These are phyloP conservation scores for Erysimum pusillum DNA, from an alignment of 441 rosid genomes.

Conservation along the genomic window DNA sequence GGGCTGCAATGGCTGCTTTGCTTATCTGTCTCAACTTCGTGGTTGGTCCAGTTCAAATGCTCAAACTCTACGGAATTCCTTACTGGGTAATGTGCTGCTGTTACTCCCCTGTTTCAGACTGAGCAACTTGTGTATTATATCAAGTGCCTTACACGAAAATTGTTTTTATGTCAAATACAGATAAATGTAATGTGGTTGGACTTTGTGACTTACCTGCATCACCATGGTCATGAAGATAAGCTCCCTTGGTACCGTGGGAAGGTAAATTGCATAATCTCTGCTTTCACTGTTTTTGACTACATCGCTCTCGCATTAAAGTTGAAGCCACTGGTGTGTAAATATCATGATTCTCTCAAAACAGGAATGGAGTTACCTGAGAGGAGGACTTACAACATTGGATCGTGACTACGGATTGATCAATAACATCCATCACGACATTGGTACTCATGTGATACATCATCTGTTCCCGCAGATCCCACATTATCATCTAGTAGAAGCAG, in stretches of 20 bases:
- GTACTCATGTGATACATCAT: constrained; percentile 79
- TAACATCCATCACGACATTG: constrained; percentile 77
- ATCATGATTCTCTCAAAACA: constrained; percentile 40
- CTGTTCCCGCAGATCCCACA: constrained; percentile 83
- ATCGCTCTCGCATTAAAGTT: constrained; percentile 11
- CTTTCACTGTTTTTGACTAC: constrained; percentile 9
- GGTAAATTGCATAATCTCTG: constrained; percentile 46
- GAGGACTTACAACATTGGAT: constrained; percentile 77
- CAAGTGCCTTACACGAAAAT: neutral
- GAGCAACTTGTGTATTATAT: constrained; percentile 26
- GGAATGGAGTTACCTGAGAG: constrained; percentile 82
- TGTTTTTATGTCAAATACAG: constrained; percentile 43
- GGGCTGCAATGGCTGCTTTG: constrained; percentile 69
- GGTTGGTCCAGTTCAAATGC: constrained; percentile 66
- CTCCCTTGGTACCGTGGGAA: constrained; percentile 81
- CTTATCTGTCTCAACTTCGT: constrained; percentile 55
- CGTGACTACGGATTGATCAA: constrained; percentile 76
- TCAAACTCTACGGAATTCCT: constrained; percentile 68
- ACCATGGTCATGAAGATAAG: constrained; percentile 72
- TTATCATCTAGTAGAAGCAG: constrained; percentile 75
- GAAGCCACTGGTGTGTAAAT: constrained; percentile 16
- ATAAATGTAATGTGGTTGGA: constrained; percentile 74
- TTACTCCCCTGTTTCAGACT: constrained; percentile 17
- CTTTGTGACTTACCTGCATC: constrained; percentile 70
- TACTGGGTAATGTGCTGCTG: constrained; percentile 52